Evolutionary conservation across 2,329 filamentous ascomycete species (phyloP).

Genomic region (Paecilomyces sp.): DNA sequence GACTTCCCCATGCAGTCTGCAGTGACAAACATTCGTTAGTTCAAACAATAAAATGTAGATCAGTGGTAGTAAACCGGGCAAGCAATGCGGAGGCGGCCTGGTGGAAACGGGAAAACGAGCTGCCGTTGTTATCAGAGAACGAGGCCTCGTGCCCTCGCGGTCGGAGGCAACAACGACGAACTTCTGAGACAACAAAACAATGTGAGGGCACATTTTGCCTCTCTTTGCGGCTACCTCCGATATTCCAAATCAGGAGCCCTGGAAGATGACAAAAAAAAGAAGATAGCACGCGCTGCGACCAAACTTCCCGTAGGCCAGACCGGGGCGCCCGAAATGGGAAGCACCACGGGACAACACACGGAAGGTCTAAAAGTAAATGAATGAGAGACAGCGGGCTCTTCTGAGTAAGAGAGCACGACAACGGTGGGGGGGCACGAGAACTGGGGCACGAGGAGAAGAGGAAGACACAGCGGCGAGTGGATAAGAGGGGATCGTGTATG

Average conservation of each 20-base stretch:
- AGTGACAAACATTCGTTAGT: slow-evolving; percentile 5
- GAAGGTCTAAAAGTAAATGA: background rate
- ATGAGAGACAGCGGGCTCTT: background rate
- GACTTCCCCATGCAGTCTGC: slow-evolving; percentile 92
- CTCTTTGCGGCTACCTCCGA: background rate
- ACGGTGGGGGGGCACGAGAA: background rate
- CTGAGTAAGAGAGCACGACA: background rate
- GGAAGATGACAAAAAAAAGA: background rate
- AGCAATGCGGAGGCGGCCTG: background rate
- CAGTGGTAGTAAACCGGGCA: background rate
- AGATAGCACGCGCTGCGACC: background rate
- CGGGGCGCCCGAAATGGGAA: background rate
- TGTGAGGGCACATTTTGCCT: background rate
- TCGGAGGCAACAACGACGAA: background rate
- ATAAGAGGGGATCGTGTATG: background rate
- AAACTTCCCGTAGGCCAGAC: background rate
- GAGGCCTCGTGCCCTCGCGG: background rate
- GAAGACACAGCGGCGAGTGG: background rate
- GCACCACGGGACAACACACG: background rate
- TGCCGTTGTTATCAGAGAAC: background rate
- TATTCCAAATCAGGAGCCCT: background rate
- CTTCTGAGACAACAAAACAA: background rate
- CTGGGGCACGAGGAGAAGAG: background rate
- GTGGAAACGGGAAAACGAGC: background rate
- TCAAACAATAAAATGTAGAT: slow-evolving; percentile 12